These are phyloP conservation scores for Curvularia verruculosa DNA, from an alignment of 2,329 filamentous ascomycete genomes.

Conservation along the genomic window DNA sequence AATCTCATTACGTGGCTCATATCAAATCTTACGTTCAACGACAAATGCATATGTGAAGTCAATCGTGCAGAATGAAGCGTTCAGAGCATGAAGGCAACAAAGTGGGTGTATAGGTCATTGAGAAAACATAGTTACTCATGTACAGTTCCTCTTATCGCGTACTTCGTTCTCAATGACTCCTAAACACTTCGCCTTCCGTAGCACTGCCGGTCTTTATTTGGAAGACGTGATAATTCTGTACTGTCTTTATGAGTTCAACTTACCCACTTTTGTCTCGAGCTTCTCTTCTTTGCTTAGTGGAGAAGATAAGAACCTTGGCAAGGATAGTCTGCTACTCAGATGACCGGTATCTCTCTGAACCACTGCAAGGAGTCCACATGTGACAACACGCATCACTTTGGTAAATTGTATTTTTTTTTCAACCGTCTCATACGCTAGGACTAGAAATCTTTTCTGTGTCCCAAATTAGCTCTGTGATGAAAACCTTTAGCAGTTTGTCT, in stretches of 20 bases:
- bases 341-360: background rate
- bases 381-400: background rate
- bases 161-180: background rate
- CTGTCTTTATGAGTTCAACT: no score
- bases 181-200: no score
- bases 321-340: no score
- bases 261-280: no score
- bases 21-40: background rate
- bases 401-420: no score
- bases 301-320: background rate
- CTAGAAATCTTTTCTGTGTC: no score
- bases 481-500: no score
- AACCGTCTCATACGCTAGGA: no score
- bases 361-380: background rate
- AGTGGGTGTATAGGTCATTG: background rate
- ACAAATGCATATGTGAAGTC: background rate
- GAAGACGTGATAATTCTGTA: no score
- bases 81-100: background rate
- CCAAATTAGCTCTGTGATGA: no score
- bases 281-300: background rate
- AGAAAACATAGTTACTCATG: background rate
- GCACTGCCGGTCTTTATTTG: no score
- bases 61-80: no score
- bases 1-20: background rate
- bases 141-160: background rate